Evolutionary conservation across 768 basidiomycete genomes (phyloP), one percentile per base, ranked within the genome.

Genomic region (Goffeauzyma gilvescens): DNA sequence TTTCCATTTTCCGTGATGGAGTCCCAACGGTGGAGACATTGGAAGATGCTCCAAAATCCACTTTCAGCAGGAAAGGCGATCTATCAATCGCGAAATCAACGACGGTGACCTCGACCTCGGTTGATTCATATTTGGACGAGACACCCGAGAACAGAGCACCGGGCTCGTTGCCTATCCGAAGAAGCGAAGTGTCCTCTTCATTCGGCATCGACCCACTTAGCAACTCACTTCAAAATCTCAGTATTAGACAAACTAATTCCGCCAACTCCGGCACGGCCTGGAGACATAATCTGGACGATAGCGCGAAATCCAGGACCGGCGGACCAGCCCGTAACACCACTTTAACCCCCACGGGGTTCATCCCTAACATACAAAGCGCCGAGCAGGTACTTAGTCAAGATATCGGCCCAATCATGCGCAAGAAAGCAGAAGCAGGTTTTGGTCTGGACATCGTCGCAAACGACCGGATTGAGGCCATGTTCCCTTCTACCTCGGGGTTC

Each of bases 391-490:
- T 56, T 32, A 50, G 53, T 14, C 49, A 40, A 24, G 60, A 62
- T 47, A 44, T 62, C 2, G 55, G 54, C 1, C 44, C 42, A 2
- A 42, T 52, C 20, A 63, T 63, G 61, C 31, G 51, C 8, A 35
- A 46, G 17, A 48, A 57, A 39, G 61, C 57, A 12, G 52, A 54
- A 38, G 52, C 53, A 31, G 61, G 59, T 2, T 63, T 60, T 38
- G 59, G 59, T 3, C 40, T 60, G 34, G 50, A 60, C 52, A 59
- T 63, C 9, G 42, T 50, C 22, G 37, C 50, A 8, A 63, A 63
- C 38, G 56, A 50, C n/a, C 50, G 47, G 18, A 50, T 63, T 18
- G 59, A 58, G 3, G 46, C 49, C 7, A 40, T 50, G 21, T 50
- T 57, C 38, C 50, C 57, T 2, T 55, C 52, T 2, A 45, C 42